phyloP scores from a whole-genome alignment of 1,284 basidiomycete species.

The Boletus semigastroideus region DNA sequence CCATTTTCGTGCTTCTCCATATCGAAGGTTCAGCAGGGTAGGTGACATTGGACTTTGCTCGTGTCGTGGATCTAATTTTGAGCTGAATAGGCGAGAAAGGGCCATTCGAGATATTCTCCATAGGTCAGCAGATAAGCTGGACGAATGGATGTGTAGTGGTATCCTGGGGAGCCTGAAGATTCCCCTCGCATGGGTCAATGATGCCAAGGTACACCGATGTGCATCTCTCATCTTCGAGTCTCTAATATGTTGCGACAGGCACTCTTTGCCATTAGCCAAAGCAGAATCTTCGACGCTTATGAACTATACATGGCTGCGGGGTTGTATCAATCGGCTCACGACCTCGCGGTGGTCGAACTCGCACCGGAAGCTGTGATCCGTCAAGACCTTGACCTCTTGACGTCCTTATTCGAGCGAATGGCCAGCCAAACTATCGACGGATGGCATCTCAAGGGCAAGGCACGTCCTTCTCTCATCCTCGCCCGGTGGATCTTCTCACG shows the following conservation, averaged over 20 bases:
- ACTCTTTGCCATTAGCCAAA: conserved; percentile 58
- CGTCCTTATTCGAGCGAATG: conserved; percentile 72
- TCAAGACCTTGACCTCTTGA: conserved; percentile 74
- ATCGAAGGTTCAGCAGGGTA: conserved; percentile 79
- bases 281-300: conserved; percentile 76
- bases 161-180: conserved; percentile 77
- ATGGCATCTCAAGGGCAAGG: conserved; percentile 83
- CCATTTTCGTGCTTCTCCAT: conserved; percentile 88
- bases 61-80: conserved; percentile 6
- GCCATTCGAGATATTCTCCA: conserved; percentile 82
- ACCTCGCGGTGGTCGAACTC: conserved; percentile 78
- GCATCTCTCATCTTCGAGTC: neutral
- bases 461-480: conserved; percentile 33
- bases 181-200: conserved; percentile 84
- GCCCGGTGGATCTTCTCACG: conserved; percentile 7
- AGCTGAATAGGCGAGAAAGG: conserved; percentile 58
- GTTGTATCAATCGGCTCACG: conserved; percentile 74
- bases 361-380: conserved; percentile 88
- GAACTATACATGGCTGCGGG: conserved; percentile 74
- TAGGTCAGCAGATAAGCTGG: conserved; percentile 68
- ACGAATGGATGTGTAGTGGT: conserved; percentile 71
- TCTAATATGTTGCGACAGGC: conserved; percentile 48
- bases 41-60: conserved; percentile 26
- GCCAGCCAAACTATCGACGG: conserved; percentile 61
- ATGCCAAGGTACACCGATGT: conserved; percentile 66